Percentiles rank a stretch among this genome's conserved stretches.
Conservation (phyloP, 495 filamentous ascomycete genomes). For the Penicillium argentinense region DNA sequence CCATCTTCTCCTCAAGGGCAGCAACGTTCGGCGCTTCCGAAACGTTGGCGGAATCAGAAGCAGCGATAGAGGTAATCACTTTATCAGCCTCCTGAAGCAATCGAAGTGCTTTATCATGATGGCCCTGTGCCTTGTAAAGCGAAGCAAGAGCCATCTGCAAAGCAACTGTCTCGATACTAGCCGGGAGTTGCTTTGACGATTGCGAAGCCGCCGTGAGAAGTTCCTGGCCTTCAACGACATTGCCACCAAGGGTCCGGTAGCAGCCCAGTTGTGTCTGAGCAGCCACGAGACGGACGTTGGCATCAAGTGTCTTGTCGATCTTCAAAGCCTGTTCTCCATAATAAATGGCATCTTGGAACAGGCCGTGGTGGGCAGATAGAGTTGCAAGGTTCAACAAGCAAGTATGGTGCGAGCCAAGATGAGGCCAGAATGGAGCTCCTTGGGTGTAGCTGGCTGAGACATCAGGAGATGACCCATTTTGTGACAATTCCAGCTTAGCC, state of each 20-base stretch:
- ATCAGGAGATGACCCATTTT: slow-evolving; percentile 22
- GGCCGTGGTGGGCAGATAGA: slow-evolving; percentile 76
- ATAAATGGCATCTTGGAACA: slow-evolving; percentile 87
- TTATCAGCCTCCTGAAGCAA: slow-evolving; percentile 45
- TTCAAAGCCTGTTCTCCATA: slow-evolving; percentile 83
- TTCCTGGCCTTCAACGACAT: slow-evolving; percentile 59
- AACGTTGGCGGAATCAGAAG: slow-evolving; percentile 18
- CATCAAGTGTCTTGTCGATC: slow-evolving; percentile 67
- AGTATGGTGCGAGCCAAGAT: slow-evolving; percentile 70
- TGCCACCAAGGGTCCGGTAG: slow-evolving; percentile 63
- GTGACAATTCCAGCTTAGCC: slow-evolving; percentile 43
- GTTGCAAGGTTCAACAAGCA: slow-evolving; percentile 68
- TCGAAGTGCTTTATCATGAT: slow-evolving; percentile 51
- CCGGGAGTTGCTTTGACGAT: slow-evolving; percentile 37
- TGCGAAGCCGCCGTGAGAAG: slow-evolving; percentile 53
- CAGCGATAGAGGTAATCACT: slow-evolving; percentile 29
- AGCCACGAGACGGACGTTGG: slow-evolving; percentile 54
- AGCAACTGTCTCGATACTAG: slow-evolving; percentile 47
- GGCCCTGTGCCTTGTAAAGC: slow-evolving; percentile 37
- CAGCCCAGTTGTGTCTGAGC: slow-evolving; percentile 61
- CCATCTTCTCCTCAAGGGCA: slow-evolving; percentile 41
- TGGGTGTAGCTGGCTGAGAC: slow-evolving; percentile 33
- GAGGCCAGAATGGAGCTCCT: slow-evolving; percentile 77
- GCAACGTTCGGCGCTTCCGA: slow-evolving; percentile 19
- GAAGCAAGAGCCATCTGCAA: slow-evolving; percentile 47